phyloP scores from a whole-genome alignment of 768 basidiomycete species.

The Nidula microcarpa region DNA sequence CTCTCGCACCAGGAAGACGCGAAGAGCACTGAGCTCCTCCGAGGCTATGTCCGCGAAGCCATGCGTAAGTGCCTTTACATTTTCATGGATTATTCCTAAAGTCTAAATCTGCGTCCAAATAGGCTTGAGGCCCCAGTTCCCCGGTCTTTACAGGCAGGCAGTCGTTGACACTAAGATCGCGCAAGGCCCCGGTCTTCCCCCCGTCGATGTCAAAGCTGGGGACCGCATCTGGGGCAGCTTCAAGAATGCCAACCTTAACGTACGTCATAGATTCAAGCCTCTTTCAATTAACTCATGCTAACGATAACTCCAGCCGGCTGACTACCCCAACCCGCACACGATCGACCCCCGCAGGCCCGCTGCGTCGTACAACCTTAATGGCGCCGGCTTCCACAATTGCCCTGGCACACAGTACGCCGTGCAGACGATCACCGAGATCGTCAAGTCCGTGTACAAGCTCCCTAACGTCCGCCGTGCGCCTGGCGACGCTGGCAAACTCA shows the following conservation, averaged over 20 bases:
- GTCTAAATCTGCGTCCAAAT: background rate
- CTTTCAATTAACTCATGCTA: background rate
- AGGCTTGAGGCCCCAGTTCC: slow-evolving; percentile 37
- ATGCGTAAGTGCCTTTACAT: slow-evolving; percentile 34
- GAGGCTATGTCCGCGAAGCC: slow-evolving; percentile 50
- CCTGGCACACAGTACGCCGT: slow-evolving; percentile 31
- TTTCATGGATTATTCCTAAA: background rate
- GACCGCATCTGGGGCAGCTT: slow-evolving; percentile 37
- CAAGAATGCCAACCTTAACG: slow-evolving; percentile 41
- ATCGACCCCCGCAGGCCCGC: slow-evolving; percentile 37
- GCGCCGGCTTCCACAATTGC: slow-evolving; percentile 38
- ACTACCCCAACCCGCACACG: slow-evolving; percentile 36
- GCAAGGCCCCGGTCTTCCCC: slow-evolving; percentile 28
- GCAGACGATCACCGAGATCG: slow-evolving; percentile 36
- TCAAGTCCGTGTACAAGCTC: slow-evolving; percentile 42
- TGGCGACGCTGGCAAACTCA: slow-evolving; percentile 36
- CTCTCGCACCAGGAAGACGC: slow-evolving; percentile 27
- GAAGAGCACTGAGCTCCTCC: slow-evolving; percentile 29
- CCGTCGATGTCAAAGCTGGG: slow-evolving; percentile 32
- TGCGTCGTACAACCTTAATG: slow-evolving; percentile 18
- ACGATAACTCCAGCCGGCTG: slow-evolving; percentile 22
- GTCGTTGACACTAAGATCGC: slow-evolving; percentile 26
- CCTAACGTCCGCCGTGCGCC: slow-evolving; percentile 44
- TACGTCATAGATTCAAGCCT: slow-evolving; percentile 5
- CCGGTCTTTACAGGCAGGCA: slow-evolving; percentile 37